Evolutionary conservation across 495 filamentous ascomycete genomes (phyloP), one percentile per base, ranked within the genome.

Genomic region (Penicillium samsonianum): DNA sequence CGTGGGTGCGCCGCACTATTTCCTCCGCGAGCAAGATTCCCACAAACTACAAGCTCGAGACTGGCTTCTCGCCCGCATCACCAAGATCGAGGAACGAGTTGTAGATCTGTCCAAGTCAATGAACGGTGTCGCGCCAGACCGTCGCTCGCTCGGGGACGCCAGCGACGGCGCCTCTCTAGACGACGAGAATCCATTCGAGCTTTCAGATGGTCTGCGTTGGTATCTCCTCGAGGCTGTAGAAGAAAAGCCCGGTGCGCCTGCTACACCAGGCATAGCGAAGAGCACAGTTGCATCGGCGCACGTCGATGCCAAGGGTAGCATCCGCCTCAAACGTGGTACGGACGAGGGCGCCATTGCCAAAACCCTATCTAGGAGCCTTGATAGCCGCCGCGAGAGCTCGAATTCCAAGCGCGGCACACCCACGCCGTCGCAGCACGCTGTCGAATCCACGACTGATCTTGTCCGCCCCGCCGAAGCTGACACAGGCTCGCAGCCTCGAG

Each of bases 161-260:
- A 83, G 77, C 69, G 85, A 87, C 50, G 81, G 76, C 14, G 76
- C 78, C 19, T 84, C 82, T 5, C 78, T 87, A n/a, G 91, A 94
- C 42, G 92, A 98, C 58, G 94, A 99, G 56, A 99, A 99, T 67
- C 94, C 94, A 2, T 99, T 98, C 64, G 92, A 96, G 60, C 82
- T 99, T 16, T 96, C 92, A 0, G 94, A 99, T 65, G 94, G 94
- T 17, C 78, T 99, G 17, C 83, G 93, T 28, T 99, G 94, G 94
- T 98, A 96, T 65, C 82, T 98, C 3, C 82, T 98, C 10, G 93
- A 99, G 67, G 94, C 94, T 0, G 80, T 81, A 2, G 94, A 99
- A 65, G 94, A 98, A 69, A 97, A 96, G 68, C 84, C 89, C 7
- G 94, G 93, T n/a, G 95, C 94, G 3, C 94, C 94, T 3, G 86